phyloP scores from a whole-genome alignment of 176 grass and related monocot species.

The Dendrocalamus sinicus region DNA sequence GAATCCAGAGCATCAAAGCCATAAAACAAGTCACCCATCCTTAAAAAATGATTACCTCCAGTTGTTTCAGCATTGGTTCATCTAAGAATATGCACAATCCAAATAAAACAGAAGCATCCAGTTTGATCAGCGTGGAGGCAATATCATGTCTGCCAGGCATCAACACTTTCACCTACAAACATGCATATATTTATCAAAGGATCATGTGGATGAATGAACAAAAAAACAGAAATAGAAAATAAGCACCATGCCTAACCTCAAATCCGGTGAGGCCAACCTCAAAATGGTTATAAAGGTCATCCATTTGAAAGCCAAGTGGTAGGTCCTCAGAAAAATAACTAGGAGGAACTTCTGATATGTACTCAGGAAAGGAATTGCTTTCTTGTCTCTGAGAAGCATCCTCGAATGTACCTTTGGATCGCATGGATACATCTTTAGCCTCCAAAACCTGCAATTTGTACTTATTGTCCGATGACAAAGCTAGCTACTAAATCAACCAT shows the following conservation, averaged over 20 bases:
- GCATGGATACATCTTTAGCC: slow-evolving; percentile 56
- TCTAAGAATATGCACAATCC: slow-evolving; percentile 71
- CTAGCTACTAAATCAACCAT: slow-evolving; percentile 24
- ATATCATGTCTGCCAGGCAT: slow-evolving; percentile 47
- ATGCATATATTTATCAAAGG: slow-evolving; percentile 23
- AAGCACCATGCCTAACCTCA: slow-evolving; percentile 62
- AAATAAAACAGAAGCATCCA: slow-evolving; percentile 62
- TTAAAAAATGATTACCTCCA: slow-evolving; percentile 65
- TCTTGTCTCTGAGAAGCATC: slow-evolving; percentile 50
- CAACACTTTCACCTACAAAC: slow-evolving; percentile 69
- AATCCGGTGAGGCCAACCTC: slow-evolving; percentile 68
- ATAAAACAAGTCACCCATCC: slow-evolving; percentile 10
- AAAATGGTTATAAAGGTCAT: slow-evolving; percentile 82
- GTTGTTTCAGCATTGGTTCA: slow-evolving; percentile 78
- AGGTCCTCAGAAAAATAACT: slow-evolving; percentile 36
- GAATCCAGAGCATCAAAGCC: slow-evolving; percentile 33
- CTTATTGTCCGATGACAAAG: slow-evolving; percentile 36
- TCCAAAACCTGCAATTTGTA: slow-evolving; percentile 71
- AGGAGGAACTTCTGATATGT: slow-evolving; percentile 30
- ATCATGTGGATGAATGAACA: slow-evolving; percentile 42
- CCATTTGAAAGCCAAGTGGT: slow-evolving; percentile 52
- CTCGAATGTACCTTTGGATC: slow-evolving; percentile 48
- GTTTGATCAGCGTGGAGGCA: slow-evolving; percentile 60
- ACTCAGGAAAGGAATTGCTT: slow-evolving; percentile 38
- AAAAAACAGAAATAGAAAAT: slow-evolving; percentile 30